These are phyloP conservation scores for Kalanchoe fedtschenkoi DNA, from an alignment of 164 flowering plant species.

Conservation along the genomic window DNA sequence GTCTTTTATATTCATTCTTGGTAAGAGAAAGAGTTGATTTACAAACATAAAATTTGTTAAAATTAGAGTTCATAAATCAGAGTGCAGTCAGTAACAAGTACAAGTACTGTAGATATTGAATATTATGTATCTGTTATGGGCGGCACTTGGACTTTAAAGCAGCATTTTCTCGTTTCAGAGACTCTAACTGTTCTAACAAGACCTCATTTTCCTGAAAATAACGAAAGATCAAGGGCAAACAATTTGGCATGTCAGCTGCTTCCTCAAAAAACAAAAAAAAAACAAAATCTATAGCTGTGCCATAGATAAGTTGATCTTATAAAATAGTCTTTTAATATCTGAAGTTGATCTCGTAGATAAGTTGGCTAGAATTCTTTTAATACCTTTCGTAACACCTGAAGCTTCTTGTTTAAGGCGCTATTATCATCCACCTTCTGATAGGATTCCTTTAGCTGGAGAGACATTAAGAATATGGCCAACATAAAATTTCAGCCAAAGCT, in stretches of 20 bases:
- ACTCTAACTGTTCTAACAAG: slow-evolving; percentile 39
- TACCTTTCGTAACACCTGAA: background rate
- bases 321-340: background rate
- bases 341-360: background rate
- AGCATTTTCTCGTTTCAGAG: slow-evolving; percentile 47
- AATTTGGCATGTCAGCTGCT: background rate
- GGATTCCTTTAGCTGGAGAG: no score
- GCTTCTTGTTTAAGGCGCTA: background rate
- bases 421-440: background rate
- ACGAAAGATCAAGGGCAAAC: background rate
- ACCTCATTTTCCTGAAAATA: slow-evolving; percentile 49
- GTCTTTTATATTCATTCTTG: no score
- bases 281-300: no score
- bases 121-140: background rate
- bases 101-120: background rate
- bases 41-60: no score
- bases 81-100: no score
- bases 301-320: no score
- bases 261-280: no score
- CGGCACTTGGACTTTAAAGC: slow-evolving; percentile 48
- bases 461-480: no score
- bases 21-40: no score
- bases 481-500: no score
- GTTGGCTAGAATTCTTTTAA: background rate
- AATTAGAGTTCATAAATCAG: no score